Percentiles rank a stretch among this genome's conserved stretches.
Evolutionary conservation across 176 grass and related monocot species (phyloP).

Genomic region (Otatea glauca): DNA sequence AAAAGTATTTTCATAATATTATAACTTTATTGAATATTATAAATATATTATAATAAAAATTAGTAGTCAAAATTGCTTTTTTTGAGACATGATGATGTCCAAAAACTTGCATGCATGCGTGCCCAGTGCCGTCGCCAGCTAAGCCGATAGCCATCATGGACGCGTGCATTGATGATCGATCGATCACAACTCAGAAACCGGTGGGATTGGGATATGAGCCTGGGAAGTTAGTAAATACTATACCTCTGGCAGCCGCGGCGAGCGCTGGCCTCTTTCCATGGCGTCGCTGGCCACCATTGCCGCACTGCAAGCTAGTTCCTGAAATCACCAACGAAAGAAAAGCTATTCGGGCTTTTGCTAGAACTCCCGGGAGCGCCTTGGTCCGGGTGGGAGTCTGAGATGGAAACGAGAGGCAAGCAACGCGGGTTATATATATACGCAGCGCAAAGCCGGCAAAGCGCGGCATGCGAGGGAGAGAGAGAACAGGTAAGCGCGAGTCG

Average conservation of each 20-base stretch:
- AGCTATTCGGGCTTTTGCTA: neutral
- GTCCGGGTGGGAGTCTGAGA: neutral
- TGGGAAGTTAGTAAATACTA: neutral
- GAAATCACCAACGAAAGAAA: neutral
- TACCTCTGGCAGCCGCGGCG: slow-evolving; percentile 40
- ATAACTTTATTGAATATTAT: no score
- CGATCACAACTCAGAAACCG: neutral
- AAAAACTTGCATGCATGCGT: neutral
- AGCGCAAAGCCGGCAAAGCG: neutral
- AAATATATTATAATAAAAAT: no score
- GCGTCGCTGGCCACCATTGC: slow-evolving; percentile 48
- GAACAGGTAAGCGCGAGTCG: neutral
- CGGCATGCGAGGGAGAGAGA: neutral
- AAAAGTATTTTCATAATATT: no score
- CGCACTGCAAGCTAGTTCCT: neutral
- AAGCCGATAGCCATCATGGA: neutral
- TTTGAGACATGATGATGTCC: no score
- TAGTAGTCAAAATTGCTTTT: no score
- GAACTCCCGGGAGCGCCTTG: neutral
- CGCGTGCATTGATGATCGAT: neutral
- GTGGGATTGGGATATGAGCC: neutral
- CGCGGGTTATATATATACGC: slow-evolving; percentile 35
- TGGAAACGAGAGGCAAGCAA: neutral
- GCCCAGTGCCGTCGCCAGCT: neutral
- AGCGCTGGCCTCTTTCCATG: slow-evolving; percentile 54